Conservation (phyloP, 73 alveolate species). For the Paramecium sexaurelia region DNA sequence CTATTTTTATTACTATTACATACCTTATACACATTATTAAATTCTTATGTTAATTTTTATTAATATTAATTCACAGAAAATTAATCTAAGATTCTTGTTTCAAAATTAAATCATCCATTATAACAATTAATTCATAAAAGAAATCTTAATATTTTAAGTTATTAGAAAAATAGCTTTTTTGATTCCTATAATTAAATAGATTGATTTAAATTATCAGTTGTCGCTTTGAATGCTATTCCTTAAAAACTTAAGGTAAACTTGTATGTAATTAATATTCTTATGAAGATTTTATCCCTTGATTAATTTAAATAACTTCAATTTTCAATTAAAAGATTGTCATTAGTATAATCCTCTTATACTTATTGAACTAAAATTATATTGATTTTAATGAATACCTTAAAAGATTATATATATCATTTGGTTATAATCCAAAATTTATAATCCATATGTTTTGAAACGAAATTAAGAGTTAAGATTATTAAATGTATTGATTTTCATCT, state of each 20-base stretch:
- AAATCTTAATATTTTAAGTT: no score
- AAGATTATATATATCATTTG: conserved; percentile 19
- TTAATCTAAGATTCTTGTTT: no score
- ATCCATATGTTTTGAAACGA: conserved; percentile 63
- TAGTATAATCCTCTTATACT: conserved; percentile 53
- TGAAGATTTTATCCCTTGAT: not conserved
- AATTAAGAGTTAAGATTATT: not conserved
- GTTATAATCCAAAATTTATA: conserved; percentile 56
- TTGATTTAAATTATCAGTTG: no score
- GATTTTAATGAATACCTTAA: conserved; percentile 34
- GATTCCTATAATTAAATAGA: no score
- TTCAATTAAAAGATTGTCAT: conserved; percentile 37
- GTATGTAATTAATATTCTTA: conserved; percentile 28
- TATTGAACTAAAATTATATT: conserved; percentile 32
- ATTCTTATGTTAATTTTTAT: no score
- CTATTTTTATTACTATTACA: no score
- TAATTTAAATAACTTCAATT: conserved; percentile 1
- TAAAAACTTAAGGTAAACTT: not conserved
- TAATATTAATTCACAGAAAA: no score
- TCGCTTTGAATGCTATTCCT: no score
- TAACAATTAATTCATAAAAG: no score
- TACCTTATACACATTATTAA: no score
- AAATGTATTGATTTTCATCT: not conserved
- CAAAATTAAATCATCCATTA: no score
- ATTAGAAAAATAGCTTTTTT: no score